phyloP scores from a whole-genome alignment of 2,329 filamentous ascomycete genomes.

The Trichophyton benhamiae region DNA sequence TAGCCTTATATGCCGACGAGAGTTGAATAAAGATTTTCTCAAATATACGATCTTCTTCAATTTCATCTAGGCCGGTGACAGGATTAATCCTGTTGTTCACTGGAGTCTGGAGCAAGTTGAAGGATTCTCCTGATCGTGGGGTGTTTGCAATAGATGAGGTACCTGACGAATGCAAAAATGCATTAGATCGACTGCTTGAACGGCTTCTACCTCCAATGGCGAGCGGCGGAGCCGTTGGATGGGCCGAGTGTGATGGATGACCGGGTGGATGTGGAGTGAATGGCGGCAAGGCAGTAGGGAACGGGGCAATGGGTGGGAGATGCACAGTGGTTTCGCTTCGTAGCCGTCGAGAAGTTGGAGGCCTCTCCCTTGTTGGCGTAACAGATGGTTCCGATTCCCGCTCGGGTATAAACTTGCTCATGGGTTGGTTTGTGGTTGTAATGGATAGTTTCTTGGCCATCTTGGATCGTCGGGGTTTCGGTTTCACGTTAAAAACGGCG shows the following conservation, averaged over 20 bases:
- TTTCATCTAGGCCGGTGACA: conserved; percentile 50
- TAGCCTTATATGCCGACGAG: conserved; percentile 59
- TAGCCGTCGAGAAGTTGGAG: conserved; percentile 31
- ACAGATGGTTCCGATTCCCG: conserved; percentile 22
- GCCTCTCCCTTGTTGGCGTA: conserved; percentile 38
- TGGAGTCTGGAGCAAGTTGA: conserved; percentile 40
- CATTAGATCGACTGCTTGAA: conserved; percentile 43
- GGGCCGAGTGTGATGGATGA: conserved; percentile 9
- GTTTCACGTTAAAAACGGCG: conserved; percentile 24
- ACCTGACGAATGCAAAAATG: conserved; percentile 36
- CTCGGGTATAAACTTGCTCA: conserved; percentile 16
- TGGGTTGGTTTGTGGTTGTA: conserved; percentile 19
- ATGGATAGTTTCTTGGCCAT: conserved; percentile 6
- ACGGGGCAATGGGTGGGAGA: conserved; percentile 28
- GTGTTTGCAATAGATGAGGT: conserved; percentile 48
- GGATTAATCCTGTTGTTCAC: conserved; percentile 40
- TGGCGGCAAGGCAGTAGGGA: conserved; percentile 21
- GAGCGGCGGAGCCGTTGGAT: conserved; percentile 18
- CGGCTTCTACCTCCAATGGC: conserved; percentile 29
- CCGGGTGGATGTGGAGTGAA: conserved; percentile 17
- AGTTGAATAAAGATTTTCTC: conserved; percentile 71
- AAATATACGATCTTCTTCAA: conserved; percentile 68
- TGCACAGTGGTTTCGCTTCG: conserved; percentile 42
- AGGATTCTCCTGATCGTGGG: conserved; percentile 72
- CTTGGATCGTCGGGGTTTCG: conserved; percentile 20